phyloP scores from a whole-genome alignment of 2,329 filamentous ascomycete species.

The Bipolaris oryzae region DNA sequence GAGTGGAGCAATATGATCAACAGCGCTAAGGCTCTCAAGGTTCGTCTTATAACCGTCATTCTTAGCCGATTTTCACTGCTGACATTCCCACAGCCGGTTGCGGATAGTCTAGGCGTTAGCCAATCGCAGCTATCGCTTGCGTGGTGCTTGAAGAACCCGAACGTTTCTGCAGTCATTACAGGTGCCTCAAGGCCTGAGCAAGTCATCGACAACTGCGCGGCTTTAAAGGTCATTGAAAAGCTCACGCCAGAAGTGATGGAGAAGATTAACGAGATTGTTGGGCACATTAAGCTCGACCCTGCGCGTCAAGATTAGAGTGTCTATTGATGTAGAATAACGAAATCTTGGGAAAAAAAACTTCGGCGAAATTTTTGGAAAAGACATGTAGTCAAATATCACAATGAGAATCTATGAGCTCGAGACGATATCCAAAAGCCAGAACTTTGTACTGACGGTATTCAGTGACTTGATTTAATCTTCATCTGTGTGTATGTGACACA shows the following conservation, averaged over 20 bases:
- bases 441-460: not conserved
- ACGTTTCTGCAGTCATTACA: constrained; percentile 41
- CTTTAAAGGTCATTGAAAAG: constrained; percentile 53
- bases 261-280: constrained; percentile 47
- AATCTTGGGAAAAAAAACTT: not conserved
- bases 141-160: constrained; percentile 46
- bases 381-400: not conserved
- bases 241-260: constrained; percentile 54
- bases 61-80: constrained; percentile 1
- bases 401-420: not conserved
- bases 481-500: not conserved
- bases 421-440: not conserved
- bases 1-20: constrained; percentile 63
- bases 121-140: constrained; percentile 50
- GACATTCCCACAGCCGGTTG: constrained; percentile 53
- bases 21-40: constrained; percentile 58
- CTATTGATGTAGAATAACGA: not conserved
- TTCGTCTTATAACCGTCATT: constrained; percentile 8
- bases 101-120: constrained; percentile 67
- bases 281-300: constrained; percentile 30
- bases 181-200: constrained; percentile 40
- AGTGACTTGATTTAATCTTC: not conserved
- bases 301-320: constrained; percentile 29
- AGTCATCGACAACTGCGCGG: constrained; percentile 48
- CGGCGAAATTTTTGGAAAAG: not conserved